phyloP scores from a whole-genome alignment of 352 stramenopile species.

The Pythium scleroteichum region DNA sequence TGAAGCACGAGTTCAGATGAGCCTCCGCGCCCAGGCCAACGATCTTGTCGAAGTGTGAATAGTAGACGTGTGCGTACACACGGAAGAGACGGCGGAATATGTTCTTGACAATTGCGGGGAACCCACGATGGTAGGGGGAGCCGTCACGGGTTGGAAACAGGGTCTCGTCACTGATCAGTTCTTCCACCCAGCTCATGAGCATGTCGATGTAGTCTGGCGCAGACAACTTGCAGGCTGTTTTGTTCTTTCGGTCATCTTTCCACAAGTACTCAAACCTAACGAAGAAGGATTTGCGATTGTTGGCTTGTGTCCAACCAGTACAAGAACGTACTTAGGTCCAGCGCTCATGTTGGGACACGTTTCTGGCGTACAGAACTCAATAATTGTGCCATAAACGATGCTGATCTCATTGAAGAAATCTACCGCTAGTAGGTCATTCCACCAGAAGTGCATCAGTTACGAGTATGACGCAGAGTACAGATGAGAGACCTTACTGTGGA shows the following conservation, averaged over 20 bases:
- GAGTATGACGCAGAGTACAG: not conserved
- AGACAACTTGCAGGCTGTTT: constrained; percentile 65
- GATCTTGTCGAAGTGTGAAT: constrained; percentile 95
- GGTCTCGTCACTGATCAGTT: constrained; percentile 80
- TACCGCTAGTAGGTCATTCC: constrained; percentile 84
- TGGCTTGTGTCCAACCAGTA: not conserved
- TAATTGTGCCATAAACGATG: constrained; percentile 91
- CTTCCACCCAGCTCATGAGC: constrained; percentile 91
- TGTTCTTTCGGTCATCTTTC: constrained; percentile 78
- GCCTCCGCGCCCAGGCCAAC: constrained; percentile 93
- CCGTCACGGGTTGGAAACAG: constrained; percentile 75
- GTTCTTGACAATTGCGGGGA: constrained; percentile 83
- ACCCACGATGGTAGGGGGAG: constrained; percentile 78
- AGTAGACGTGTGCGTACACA: constrained; percentile 97
- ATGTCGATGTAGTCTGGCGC: constrained; percentile 92
- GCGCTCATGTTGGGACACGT: constrained; percentile 78
- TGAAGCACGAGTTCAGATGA: constrained; percentile 98
- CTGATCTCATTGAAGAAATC: constrained; percentile 96
- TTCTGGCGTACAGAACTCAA: constrained; percentile 74
- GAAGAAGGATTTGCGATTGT: not conserved
- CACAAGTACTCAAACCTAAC: constrained; percentile 88
- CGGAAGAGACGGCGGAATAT: constrained; percentile 97
- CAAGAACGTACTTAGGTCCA: constrained; percentile 48
- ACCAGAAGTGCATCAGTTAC: not conserved
- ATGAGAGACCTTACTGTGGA: constrained; percentile 69